Evolutionary conservation across 768 basidiomycete species (phyloP).

Genomic region (Solioccasus polychromus): DNA sequence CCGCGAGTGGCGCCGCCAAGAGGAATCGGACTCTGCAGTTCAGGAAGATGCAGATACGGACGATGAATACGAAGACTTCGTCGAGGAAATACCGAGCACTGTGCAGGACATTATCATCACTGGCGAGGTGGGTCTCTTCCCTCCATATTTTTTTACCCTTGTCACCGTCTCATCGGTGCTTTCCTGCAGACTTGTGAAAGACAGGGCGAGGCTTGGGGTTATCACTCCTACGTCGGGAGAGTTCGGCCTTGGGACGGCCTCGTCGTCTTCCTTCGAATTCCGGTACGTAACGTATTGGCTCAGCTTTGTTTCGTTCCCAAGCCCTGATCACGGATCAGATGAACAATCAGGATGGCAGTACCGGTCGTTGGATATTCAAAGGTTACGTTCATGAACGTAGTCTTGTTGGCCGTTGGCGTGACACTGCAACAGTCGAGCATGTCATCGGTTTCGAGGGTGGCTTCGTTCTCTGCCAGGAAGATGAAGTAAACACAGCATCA

Average conservation of each 20-base stretch:
- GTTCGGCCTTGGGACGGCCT: conserved; percentile 52
- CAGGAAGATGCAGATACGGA: conserved; percentile 26
- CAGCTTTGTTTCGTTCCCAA: conserved; percentile 4
- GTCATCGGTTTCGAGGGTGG: conserved; percentile 48
- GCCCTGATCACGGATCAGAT: conserved; percentile 29
- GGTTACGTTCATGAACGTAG: conserved; percentile 50
- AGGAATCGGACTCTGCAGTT: conserved; percentile 15
- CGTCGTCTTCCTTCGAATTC: conserved; percentile 42
- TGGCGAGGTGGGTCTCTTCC: conserved; percentile 40
- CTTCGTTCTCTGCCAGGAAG: conserved; percentile 42
- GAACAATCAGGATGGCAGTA: conserved; percentile 26
- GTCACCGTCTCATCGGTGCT: background rate
- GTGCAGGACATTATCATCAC: conserved; percentile 52
- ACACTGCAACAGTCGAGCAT: conserved; percentile 40
- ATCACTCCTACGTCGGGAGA: conserved; percentile 44
- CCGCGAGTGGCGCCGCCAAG: conserved; percentile 25
- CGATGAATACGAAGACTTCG: conserved; percentile 40
- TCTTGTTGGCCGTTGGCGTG: conserved; percentile 55
- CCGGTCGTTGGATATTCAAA: conserved; percentile 49
- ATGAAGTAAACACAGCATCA: conserved; percentile 18
- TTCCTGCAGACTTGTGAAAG: conserved; percentile 38
- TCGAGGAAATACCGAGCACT: conserved; percentile 38
- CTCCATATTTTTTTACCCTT: background rate
- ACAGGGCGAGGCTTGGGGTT: conserved; percentile 50
- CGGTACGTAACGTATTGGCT: conserved; percentile 33